Evolutionary conservation across 208 protist species (phyloP).

Genomic region (Strigomonas oncopelti): DNA sequence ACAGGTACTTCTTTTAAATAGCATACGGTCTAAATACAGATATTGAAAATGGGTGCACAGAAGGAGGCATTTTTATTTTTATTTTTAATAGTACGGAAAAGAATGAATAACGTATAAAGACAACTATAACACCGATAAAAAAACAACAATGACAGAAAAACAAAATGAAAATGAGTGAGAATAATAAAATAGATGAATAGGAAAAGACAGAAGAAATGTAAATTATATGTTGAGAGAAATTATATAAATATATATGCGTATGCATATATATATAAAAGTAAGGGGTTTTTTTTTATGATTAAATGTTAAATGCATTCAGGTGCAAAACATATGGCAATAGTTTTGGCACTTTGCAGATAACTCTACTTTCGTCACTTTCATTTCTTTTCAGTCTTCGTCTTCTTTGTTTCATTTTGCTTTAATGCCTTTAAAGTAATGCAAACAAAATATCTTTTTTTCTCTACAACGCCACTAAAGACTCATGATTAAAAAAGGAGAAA

Average conservation of each 20-base stretch:
- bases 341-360: too few species aligned
- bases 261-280: slow-evolving; percentile 1
- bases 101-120: neutral
- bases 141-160: slow-evolving; percentile 13
- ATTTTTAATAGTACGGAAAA: slow-evolving; percentile 8
- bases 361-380: too few species aligned
- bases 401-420: too few species aligned
- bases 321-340: neutral
- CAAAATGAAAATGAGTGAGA: neutral
- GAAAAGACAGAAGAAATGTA: slow-evolving; percentile 1
- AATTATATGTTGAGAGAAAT: neutral
- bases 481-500: too few species aligned
- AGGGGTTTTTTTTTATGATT: neutral
- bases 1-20: neutral
- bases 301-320: neutral
- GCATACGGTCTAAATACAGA: neutral
- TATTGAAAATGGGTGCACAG: neutral
- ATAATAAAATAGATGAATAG: slow-evolving; percentile 10
- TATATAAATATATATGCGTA: neutral
- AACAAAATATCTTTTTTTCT: too few species aligned
- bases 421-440: too few species aligned
- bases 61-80: too few species aligned
- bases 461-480: too few species aligned
- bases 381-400: too few species aligned
- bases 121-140: neutral